Evolutionary conservation across 106 monocot genomes (phyloP).

Genomic region (Apostasia ramifera): DNA sequence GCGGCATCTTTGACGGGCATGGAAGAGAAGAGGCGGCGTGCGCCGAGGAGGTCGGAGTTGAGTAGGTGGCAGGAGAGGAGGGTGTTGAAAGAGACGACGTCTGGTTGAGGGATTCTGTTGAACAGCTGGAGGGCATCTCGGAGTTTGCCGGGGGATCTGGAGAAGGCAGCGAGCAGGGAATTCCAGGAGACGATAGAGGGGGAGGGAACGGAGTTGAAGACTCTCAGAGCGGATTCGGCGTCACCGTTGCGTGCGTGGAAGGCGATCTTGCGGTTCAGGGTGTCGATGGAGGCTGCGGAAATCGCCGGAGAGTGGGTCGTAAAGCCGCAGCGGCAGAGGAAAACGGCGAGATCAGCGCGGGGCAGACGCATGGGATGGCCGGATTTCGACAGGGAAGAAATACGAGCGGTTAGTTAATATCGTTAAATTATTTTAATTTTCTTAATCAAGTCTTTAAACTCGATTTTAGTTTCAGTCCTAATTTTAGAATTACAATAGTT

Average conservation of each 20-base stretch:
- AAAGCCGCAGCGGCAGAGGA: neutral
- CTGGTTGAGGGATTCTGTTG: conserved; percentile 45
- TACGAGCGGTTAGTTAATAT: too few relatives aligned
- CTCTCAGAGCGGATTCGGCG: conserved; percentile 20
- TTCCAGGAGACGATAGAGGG: conserved; percentile 45
- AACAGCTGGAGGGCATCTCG: conserved; percentile 41
- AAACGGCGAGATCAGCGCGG: neutral
- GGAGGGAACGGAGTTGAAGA: conserved; percentile 41
- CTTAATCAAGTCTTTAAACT: too few relatives aligned
- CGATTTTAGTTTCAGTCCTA: too few relatives aligned
- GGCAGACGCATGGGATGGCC: too few relatives aligned
- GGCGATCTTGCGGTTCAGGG: conserved; percentile 25
- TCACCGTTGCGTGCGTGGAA: conserved; percentile 32
- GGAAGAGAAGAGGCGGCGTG: conserved; percentile 28
- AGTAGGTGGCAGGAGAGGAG: conserved; percentile 60
- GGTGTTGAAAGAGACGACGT: conserved; percentile 68
- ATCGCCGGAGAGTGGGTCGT: neutral
- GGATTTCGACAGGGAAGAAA: too few relatives aligned
- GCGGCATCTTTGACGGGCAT: conserved; percentile 43
- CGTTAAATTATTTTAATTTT: too few relatives aligned
- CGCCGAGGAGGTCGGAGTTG: conserved; percentile 33
- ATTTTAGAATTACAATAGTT: too few relatives aligned
- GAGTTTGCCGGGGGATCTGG: conserved; percentile 27
- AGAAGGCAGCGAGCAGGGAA: conserved; percentile 43
- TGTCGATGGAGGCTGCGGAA: neutral